Evolutionary conservation across 1,284 basidiomycete species (phyloP).

Genomic region (Leccinum solheimii): DNA sequence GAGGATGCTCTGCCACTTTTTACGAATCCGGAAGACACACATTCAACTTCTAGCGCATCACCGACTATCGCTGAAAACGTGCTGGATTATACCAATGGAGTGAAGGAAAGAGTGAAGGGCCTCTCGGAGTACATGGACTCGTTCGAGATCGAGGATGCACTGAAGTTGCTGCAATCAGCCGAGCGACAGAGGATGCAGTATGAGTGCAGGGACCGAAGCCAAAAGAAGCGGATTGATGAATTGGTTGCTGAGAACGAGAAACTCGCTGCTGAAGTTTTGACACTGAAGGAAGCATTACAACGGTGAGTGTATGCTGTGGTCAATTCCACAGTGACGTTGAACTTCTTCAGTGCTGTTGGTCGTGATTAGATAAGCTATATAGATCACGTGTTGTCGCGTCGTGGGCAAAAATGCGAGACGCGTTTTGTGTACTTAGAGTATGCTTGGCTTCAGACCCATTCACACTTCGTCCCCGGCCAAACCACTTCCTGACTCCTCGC

Average conservation of each 20-base stretch:
- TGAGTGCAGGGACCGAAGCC: constrained; percentile 26
- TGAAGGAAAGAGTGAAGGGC: constrained; percentile 28
- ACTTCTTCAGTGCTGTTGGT: background rate
- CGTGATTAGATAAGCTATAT: constrained; percentile 29
- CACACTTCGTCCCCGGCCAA: constrained; percentile 36
- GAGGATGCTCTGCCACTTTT: constrained; percentile 25
- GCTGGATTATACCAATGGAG: constrained; percentile 25
- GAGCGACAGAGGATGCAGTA: constrained; percentile 30
- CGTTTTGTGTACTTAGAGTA: constrained; percentile 10
- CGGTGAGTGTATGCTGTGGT: constrained; percentile 12
- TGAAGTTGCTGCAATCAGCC: constrained; percentile 11
- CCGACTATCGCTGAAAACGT: constrained; percentile 32
- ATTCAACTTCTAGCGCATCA: constrained; percentile 17
- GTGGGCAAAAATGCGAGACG: constrained; percentile 22
- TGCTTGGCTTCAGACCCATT: constrained; percentile 34
- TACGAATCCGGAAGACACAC: constrained; percentile 16
- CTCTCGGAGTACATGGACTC: constrained; percentile 31
- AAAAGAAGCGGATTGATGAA: constrained; percentile 27
- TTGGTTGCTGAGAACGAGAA: constrained; percentile 23
- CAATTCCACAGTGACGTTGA: background rate
- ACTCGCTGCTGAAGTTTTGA: constrained; percentile 19
- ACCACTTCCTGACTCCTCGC: constrained; percentile 44
- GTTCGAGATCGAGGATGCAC: constrained; percentile 25
- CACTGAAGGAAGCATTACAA: constrained; percentile 16
- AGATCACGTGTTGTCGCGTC: constrained; percentile 34